Base-by-base conservation (phyloP, 495 filamentous ascomycete genomes). In the Daldinia vernicosa region DNA sequence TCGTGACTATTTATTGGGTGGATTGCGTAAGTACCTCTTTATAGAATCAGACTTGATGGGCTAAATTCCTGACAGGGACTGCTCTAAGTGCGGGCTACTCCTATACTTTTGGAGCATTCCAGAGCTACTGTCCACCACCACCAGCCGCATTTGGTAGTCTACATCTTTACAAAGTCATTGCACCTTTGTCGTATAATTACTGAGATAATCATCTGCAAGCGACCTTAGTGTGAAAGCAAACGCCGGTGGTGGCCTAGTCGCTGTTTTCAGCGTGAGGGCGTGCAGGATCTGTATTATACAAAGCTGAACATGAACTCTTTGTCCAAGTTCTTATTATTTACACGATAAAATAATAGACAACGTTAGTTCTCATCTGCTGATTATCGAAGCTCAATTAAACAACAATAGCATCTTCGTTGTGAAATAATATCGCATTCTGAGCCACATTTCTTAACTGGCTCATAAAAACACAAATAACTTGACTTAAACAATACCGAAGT, bases 261-360 rank as follows among this genome's bases (percentile, higher is more conserved):
- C 70, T 73, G 70, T 66, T 73, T 73, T 61, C 70, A 54, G 65
- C 50, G 62, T 6, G 39, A 39, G 52, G 33, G 26, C 12, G 7
- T 12, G 53, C 9, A 37, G 40, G 22, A 35, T 4, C 17, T 59
- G 9, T 39, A 54, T 53, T 3, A 50, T 30, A 66, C 70, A 73
- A 73, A 69, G 70, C 60, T 52, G 32, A 8, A 32, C 19, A 35
- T 30, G 0, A 27, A 50, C 19, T 67, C 75, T 77, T 75, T 77
- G 75, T 77, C 58, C 6, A 19, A 22, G 17, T 66, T 54, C 35
- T 45, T 54, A 58, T 69, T 75, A 73, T 77, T 73, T 71, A 75
- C 70, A 58, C 33, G 57, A 63, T 63, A 26, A 35, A 61, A 40
- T 26, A 63, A 60, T 57, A 9, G 15, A 11, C 26, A 51, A 27